A percentile compares a stretch with the other conserved stretches of the same genome.
These are phyloP conservation scores for Colletotrichum plurivorum DNA, from an alignment of 2,329 filamentous ascomycete genomes.

Conservation along the genomic window DNA sequence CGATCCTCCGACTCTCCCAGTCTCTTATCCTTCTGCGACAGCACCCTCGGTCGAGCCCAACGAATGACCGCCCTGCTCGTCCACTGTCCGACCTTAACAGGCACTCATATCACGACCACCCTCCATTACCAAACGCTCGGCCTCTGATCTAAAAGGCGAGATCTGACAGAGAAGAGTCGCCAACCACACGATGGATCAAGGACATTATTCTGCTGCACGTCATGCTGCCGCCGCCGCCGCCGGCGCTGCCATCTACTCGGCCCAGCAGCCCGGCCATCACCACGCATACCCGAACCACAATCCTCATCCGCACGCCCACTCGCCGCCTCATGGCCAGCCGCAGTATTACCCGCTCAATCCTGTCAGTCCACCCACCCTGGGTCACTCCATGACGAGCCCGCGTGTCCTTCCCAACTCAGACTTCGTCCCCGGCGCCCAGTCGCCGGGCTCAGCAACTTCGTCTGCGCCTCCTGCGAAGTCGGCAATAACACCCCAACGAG, in stretches of 20 bases:
- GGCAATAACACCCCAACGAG: constrained; percentile 5
- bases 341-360: constrained; percentile 37
- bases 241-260: constrained; percentile 31
- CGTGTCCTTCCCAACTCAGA: constrained; percentile 37
- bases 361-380: constrained; percentile 29
- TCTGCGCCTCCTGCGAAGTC: constrained; percentile 21
- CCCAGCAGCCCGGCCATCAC: constrained; percentile 26
- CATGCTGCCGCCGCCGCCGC: constrained; percentile 29
- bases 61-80: constrained; percentile 34
- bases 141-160: constrained; percentile 28
- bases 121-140: constrained; percentile 27
- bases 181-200: constrained; percentile 37
- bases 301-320: constrained; percentile 26
- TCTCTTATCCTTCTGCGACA: constrained; percentile 23
- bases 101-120: constrained; percentile 33
- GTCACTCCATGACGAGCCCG: constrained; percentile 30
- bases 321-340: constrained; percentile 37
- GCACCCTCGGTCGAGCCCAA: constrained; percentile 11
- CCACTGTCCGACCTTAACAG: constrained; percentile 23
- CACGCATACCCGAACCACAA: constrained; percentile 29
- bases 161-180: constrained; percentile 26
- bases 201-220: constrained; percentile 39
- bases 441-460: constrained; percentile 31
- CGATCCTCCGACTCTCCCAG: constrained; percentile 29
- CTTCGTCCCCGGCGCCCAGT: constrained; percentile 32